Base-by-base conservation (phyloP, 441 rosid species). In the Bocquillonia castaneifolia region DNA sequence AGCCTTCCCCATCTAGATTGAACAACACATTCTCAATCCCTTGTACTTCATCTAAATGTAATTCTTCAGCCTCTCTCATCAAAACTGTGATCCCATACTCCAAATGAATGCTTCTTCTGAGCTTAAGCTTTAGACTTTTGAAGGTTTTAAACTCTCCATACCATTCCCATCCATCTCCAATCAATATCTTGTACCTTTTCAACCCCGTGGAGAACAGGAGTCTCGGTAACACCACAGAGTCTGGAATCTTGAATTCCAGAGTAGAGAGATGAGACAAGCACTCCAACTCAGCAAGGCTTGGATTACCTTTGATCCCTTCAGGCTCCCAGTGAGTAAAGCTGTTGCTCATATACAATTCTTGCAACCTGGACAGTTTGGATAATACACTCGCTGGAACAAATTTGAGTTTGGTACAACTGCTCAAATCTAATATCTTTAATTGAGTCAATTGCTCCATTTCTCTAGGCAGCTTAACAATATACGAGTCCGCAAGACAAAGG, bases 401-500 rank as follows among this genome's bases (percentile, higher is more conserved):
- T 44, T 44, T 2, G 48, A 44, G 48, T 3, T 44, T 15, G 6
- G 48, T 1, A 44, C 48, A 44, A 44, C 15, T 44, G 17, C 48
- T 44, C 48, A 44, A 44, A 15, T 44, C 20, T 44, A 44, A 44
- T 1, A 44, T 1, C n/a, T 44, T 44, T 13, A 44, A n/a, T 15
- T 44, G 20, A 44, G 15, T 44, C 48, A 44, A 44, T 13, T 44
- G 48, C 48, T 44, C 48, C 13, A 13, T 44, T 15, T 44, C 5
- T 44, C 5, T 15, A 5, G 48, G 48, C 20, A 44, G 15, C 48
- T 44, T 6, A 15, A 15, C 6, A 44, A 44, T 5, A 1, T 34
- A 3, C 44, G 81, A 83, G 6, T 36, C 53, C 0, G 0, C 3
- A 26, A 77, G 62, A 60, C 81, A 74, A 29, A 83, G 78, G 5